Evolutionary conservation across 371 early-diverging fungal genomes (phyloP).

Genomic region (Gilbertella persicaria): DNA sequence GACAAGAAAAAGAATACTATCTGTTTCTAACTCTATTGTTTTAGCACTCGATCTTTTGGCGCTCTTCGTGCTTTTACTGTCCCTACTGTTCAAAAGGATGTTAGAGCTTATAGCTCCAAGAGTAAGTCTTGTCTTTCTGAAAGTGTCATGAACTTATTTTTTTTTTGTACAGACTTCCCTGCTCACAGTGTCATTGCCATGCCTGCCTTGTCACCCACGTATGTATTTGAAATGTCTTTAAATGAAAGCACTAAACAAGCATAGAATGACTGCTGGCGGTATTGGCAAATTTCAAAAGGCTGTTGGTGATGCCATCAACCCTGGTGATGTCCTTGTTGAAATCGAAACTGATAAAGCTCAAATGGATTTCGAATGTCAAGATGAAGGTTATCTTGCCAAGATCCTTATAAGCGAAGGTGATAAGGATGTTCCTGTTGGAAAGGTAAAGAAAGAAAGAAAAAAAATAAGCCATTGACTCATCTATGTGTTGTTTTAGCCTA

Average conservation of each 20-base stretch:
- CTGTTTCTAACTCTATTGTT: no score
- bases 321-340: conserved; percentile 96
- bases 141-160: neutral
- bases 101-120: conserved; percentile 61
- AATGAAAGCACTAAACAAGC: neutral
- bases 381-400: conserved; percentile 96
- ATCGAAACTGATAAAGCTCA: conserved; percentile 99
- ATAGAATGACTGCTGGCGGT: conserved; percentile 92
- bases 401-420: conserved; percentile 81
- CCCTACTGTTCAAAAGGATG: conserved; percentile 33
- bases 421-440: conserved; percentile 85
- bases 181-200: conserved; percentile 89
- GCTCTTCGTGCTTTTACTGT: conserved; percentile 51
- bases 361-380: conserved; percentile 99
- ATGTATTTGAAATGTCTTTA: conserved; percentile 21
- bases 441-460: conserved; percentile 36
- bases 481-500: conserved; percentile 63
- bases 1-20: no score
- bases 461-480: neutral
- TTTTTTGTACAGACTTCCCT: conserved; percentile 70
- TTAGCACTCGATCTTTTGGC: conserved; percentile 42
- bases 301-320: conserved; percentile 88
- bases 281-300: conserved; percentile 95
- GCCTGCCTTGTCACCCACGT: conserved; percentile 98
- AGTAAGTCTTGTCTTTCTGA: conserved; percentile 42